Conservation (phyloP, 2,329 filamentous ascomycete species). For the Chaetomiaceae sp. region DNA sequence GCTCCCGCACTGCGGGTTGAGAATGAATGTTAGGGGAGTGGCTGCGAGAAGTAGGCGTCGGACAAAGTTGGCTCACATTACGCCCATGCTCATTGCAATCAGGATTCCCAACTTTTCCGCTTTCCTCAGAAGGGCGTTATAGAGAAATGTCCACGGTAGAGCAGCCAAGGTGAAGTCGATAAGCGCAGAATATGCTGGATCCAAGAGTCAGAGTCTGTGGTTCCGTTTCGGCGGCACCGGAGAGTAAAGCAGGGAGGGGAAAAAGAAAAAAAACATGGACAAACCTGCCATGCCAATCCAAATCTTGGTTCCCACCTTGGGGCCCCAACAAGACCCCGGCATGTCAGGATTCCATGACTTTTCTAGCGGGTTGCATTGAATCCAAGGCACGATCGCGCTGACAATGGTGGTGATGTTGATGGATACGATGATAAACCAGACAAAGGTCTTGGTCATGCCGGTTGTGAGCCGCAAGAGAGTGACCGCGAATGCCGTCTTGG, state of each 20-base stretch:
- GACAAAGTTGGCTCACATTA: not conserved
- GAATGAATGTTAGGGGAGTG: not conserved
- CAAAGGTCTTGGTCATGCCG: not conserved
- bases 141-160: constrained; percentile 1
- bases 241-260: too few relatives aligned
- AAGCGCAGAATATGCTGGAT: not conserved
- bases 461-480: not conserved
- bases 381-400: not conserved
- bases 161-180: not conserved
- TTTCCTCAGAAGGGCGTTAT: not conserved
- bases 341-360: not conserved
- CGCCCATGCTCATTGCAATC: constrained; percentile 4
- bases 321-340: not conserved
- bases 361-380: not conserved
- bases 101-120: not conserved
- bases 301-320: not conserved
- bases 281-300: not conserved
- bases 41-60: not conserved
- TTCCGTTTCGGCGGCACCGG: too few relatives aligned
- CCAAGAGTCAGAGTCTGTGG: not conserved
- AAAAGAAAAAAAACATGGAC: not conserved
- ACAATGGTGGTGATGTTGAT: not conserved
- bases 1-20: not conserved
- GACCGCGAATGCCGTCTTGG: constrained; percentile 1
- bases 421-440: constrained; percentile 4